Conservation (phyloP, 768 basidiomycete species). For the Hemileccinum impolitum region DNA sequence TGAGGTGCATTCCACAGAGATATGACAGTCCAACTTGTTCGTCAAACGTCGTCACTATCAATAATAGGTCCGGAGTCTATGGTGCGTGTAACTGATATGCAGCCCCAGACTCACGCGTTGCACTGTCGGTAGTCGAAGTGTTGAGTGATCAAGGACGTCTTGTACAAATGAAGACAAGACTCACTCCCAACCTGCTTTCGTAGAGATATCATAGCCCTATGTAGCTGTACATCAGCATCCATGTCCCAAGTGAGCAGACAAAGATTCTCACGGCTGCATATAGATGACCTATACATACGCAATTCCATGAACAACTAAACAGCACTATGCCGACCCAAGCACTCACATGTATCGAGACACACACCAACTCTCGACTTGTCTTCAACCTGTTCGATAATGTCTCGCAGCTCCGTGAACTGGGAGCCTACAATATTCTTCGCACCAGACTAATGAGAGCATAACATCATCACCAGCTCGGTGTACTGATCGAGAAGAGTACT, state of each 20-base stretch:
- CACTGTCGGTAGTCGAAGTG: slow-evolving; percentile 12
- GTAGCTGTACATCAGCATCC: not conserved
- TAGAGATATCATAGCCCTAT: slow-evolving; percentile 80
- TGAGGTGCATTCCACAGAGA: slow-evolving; percentile 80
- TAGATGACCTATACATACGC: slow-evolving; percentile 53
- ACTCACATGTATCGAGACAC: slow-evolving; percentile 79
- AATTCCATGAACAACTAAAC: not conserved
- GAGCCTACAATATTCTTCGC: slow-evolving; percentile 77
- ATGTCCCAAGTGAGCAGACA: slow-evolving; percentile 35
- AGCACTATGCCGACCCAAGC: slow-evolving; percentile 1
- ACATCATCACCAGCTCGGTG: not conserved
- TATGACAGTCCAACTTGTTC: slow-evolving; percentile 66
- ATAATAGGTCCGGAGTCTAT: not conserved
- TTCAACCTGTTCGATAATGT: slow-evolving; percentile 65
- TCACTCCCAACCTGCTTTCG: slow-evolving; percentile 68
- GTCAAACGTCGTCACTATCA: slow-evolving; percentile 63
- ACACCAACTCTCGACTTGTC: slow-evolving; percentile 77
- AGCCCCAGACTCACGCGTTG: slow-evolving; percentile 19
- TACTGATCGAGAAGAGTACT: not conserved
- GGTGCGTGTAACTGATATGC: not conserved
- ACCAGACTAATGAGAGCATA: slow-evolving; percentile 52
- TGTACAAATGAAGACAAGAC: slow-evolving; percentile 18
- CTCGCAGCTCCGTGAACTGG: slow-evolving; percentile 60
- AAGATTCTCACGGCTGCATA: slow-evolving; percentile 65
- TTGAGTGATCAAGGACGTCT: not conserved